A percentile compares a stretch with the other conserved stretches of the same genome.
phyloP scores from a whole-genome alignment of 305 asterid species.

The Caryopteris hybrid region DNA sequence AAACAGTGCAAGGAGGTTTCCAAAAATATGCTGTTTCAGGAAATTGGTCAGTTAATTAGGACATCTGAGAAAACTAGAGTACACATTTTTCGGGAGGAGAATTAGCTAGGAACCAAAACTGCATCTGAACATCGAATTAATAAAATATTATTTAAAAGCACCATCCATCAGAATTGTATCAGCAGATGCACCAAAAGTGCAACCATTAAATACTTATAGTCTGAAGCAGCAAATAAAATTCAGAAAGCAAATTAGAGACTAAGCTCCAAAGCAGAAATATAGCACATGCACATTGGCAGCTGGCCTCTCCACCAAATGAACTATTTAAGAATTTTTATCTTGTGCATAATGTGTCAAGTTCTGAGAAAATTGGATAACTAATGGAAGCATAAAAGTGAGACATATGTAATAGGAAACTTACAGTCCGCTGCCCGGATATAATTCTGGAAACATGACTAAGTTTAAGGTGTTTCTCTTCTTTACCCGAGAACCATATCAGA shows the following conservation, averaged over 20 bases:
- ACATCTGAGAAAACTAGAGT: neutral
- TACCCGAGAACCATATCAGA: slow-evolving; percentile 97
- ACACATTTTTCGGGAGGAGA: neutral
- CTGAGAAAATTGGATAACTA: neutral
- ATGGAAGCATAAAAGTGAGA: slow-evolving; percentile 13
- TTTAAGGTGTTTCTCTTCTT: slow-evolving; percentile 98
- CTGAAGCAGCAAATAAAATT: neutral
- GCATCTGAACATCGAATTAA: neutral
- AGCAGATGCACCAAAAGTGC: neutral
- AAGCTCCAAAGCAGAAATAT: slow-evolving; percentile 1
- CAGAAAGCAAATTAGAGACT: neutral
- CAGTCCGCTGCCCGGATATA: slow-evolving; percentile 97
- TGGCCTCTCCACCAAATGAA: neutral
- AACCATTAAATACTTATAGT: neutral
- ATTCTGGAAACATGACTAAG: slow-evolving; percentile 93
- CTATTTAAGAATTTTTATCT: neutral
- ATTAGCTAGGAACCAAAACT: neutral
- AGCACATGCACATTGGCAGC: neutral
- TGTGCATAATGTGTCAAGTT: slow-evolving; percentile 8
- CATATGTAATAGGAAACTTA: slow-evolving; percentile 38
- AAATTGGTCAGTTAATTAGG: neutral
- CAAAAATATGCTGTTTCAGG: neutral
- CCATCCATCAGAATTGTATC: neutral
- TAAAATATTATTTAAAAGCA: neutral
- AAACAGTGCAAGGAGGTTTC: neutral